Conservation (phyloP, 2,329 filamentous ascomycete species). For the Diaporthe caulivora region DNA sequence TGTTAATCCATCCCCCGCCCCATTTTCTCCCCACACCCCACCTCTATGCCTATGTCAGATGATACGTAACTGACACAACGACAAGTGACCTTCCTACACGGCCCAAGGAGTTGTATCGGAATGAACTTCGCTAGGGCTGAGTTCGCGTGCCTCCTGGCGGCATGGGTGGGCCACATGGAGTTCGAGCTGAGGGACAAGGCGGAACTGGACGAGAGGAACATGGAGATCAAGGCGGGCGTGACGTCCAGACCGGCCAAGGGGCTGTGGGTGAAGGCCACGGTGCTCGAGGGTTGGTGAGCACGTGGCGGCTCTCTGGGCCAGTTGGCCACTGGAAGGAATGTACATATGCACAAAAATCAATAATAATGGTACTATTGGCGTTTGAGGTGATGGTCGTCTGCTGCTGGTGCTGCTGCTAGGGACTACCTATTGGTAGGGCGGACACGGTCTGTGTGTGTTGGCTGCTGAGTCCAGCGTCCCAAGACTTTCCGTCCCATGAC, state of each 20-base stretch:
- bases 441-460: background rate
- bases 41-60: too few species aligned
- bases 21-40: background rate
- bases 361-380: background rate
- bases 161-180: slow-evolving; percentile 81
- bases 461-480: background rate
- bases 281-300: slow-evolving; percentile 74
- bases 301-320: background rate
- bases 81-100: slow-evolving; percentile 83
- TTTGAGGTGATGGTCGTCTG: background rate
- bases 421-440: background rate
- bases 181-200: slow-evolving; percentile 69
- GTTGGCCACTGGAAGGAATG: background rate
- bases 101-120: slow-evolving; percentile 88
- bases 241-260: slow-evolving; percentile 81
- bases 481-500: background rate
- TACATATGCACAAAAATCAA: slow-evolving; percentile 1
- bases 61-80: background rate
- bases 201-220: slow-evolving; percentile 74
- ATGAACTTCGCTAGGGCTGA: slow-evolving; percentile 84
- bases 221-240: slow-evolving; percentile 77
- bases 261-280: slow-evolving; percentile 75
- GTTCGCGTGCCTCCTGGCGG: slow-evolving; percentile 85
- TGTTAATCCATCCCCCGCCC: background rate
- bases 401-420: background rate